Evolutionary conservation across 768 basidiomycete genomes (phyloP).

Genomic region (Dacryopinax primogenitus): DNA sequence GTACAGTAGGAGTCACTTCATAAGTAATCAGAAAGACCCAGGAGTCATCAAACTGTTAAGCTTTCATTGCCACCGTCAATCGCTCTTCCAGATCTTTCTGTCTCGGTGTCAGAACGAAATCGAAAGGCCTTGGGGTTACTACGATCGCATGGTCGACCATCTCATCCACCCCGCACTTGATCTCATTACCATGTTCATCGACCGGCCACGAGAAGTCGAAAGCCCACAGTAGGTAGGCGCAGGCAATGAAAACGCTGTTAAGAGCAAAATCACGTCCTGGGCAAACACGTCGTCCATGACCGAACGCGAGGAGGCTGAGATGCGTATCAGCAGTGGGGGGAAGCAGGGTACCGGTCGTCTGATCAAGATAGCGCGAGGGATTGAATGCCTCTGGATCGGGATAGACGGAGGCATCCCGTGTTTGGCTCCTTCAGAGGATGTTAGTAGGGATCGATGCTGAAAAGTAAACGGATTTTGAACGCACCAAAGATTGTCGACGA

Average conservation of each 20-base stretch:
- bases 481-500: constrained; percentile 15
- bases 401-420: constrained; percentile 32
- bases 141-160: background rate
- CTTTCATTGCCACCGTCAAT: background rate
- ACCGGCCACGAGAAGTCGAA: background rate
- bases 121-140: background rate
- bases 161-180: constrained; percentile 16
- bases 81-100: background rate
- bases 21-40: no score
- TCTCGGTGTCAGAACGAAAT: background rate
- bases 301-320: background rate
- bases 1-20: no score
- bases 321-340: background rate
- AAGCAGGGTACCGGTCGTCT: background rate
- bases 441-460: background rate
- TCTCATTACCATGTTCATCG: constrained; percentile 17
- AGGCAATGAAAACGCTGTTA: background rate
- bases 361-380: background rate
- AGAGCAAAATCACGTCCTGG: background rate
- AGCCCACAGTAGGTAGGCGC: background rate
- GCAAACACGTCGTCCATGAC: background rate
- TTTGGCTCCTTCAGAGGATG: constrained; percentile 28
- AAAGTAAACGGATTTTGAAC: background rate
- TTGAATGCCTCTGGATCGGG: constrained; percentile 27
- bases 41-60: background rate